These are phyloP conservation scores for Ophiosphaerella korrae DNA, from an alignment of 2,329 filamentous ascomycete genomes.

Conservation along the genomic window DNA sequence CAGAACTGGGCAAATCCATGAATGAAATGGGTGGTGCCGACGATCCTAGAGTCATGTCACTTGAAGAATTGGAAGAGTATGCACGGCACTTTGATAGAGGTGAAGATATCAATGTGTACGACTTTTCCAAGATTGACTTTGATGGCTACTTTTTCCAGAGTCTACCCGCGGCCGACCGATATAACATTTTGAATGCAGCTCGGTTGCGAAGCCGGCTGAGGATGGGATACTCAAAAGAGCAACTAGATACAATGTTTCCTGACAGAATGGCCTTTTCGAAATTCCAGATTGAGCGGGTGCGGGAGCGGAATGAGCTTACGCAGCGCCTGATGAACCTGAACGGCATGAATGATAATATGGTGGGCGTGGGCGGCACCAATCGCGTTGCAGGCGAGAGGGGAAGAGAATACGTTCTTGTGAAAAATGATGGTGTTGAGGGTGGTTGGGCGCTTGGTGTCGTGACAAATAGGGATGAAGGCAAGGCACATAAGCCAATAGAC, in stretches of 20 bases:
- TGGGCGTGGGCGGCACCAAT: conserved; percentile 63
- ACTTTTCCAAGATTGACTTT: conserved; percentile 99
- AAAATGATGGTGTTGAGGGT: conserved; percentile 92
- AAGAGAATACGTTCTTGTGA: conserved; percentile 93
- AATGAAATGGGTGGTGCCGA: conserved; percentile 86
- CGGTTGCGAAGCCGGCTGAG: conserved; percentile 83
- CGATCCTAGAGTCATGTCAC: conserved; percentile 94
- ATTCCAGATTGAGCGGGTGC: conserved; percentile 94
- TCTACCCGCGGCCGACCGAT: conserved; percentile 85
- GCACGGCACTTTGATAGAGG: conserved; percentile 89
- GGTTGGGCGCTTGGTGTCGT: conserved; percentile 97
- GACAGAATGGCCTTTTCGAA: conserved; percentile 95
- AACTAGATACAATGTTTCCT: conserved; percentile 94
- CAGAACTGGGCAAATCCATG: conserved; percentile 78
- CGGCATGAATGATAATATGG: conserved; percentile 81
- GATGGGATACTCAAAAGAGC: conserved; percentile 96
- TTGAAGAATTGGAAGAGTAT: conserved; percentile 92
- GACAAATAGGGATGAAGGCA: conserved; percentile 78
- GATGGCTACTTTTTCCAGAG: conserved; percentile 94
- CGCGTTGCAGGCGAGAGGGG: conserved; percentile 84
- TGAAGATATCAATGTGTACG: conserved; percentile 84
- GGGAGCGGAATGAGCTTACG: conserved; percentile 90
- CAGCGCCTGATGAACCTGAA: conserved; percentile 94
- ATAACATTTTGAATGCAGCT: conserved; percentile 97
- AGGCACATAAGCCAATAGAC: conserved; percentile 87